Evolutionary conservation across 2,329 filamentous ascomycete genomes (phyloP).

Genomic region (Fonsecaea multimorphosa): DNA sequence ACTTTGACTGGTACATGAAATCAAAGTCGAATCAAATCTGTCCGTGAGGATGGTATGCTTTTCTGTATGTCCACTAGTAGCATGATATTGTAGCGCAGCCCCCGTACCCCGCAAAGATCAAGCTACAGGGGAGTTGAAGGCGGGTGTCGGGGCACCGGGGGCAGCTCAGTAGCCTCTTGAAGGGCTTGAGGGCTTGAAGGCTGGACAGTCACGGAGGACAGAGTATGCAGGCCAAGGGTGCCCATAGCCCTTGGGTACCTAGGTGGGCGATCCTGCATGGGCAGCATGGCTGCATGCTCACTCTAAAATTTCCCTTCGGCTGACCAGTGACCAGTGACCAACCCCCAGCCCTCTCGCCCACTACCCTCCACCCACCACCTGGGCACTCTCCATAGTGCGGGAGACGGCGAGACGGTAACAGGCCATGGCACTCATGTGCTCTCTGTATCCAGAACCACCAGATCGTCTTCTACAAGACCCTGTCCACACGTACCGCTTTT

Average conservation of each 20-base stretch:
- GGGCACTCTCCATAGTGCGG: constrained; percentile 2
- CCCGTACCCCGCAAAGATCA: constrained; percentile 2
- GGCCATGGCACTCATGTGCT: constrained; percentile 3
- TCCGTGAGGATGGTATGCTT: background rate
- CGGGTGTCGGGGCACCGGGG: background rate
- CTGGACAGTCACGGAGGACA: background rate
- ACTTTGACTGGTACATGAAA: constrained; percentile 1
- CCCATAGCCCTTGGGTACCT: too few species aligned
- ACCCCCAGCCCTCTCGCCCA: constrained; percentile 6
- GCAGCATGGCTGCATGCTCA: background rate
- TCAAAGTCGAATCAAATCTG: constrained; percentile 10
- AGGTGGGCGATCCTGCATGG: too few species aligned
- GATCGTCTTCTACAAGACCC: constrained; percentile 2
- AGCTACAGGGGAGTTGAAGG: background rate
- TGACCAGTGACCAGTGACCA: constrained; percentile 1
- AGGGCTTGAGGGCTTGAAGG: background rate
- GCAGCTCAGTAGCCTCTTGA: constrained; percentile 1
- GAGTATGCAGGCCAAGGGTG: background rate
- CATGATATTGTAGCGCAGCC: constrained; percentile 1
- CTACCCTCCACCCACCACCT: too few species aligned
- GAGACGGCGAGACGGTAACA: background rate
- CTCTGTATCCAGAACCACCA: constrained; percentile 3
- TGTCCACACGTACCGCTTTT: background rate
- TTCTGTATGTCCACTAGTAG: background rate
- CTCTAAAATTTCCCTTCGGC: constrained; percentile 5